Base-by-base conservation (phyloP, 176 grass and related monocot genomes). In the Tuctoria greenei region DNA sequence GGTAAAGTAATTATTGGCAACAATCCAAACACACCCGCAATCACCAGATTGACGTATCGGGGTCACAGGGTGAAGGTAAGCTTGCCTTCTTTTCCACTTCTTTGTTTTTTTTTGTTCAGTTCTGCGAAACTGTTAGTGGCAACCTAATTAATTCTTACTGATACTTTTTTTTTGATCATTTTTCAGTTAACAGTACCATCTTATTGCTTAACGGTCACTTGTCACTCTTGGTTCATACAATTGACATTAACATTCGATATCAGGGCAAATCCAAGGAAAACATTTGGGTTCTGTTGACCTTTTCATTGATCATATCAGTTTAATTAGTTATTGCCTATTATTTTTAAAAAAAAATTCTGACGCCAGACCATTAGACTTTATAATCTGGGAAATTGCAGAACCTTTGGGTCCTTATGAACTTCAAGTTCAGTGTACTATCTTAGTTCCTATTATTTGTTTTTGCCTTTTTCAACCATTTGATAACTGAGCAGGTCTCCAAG, bases 11-110 rank as follows among this genome's bases (percentile, higher is more conserved):
- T n/a, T n/a, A n/a, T n/a, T n/a, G n/a, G n/a, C n/a, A n/a, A n/a
- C n/a, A n/a, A n/a, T n/a, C n/a, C n/a, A n/a, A n/a, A n/a, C n/a
- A n/a, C n/a, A n/a, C n/a, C n/a, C n/a, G n/a, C n/a, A 76, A 84
- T 88, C 64, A 81, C 65, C 20, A 88, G 81, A 41, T 36, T 88
- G 69, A 88, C 75, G 81, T 81, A 88, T 39, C 81, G 86, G 18
- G 86, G 86, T 64, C 84, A 88, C 40, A 84, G 81, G 65, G 86
- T 88, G 20, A 88, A 88, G 81, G 86, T 88, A n/a, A 84, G 23
- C 10, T 36, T 38, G 12, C 25, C 24, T 80, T 75, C 47, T 27
- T 77, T 55, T 46, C 23, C 17, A 58, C 23, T 58, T 58, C 21
- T 4, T 9, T 54, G 20, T 54, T 10, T 20, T 54, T 13, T 4